These are phyloP conservation scores for Tritrichomonas musculus DNA, from an alignment of 208 protist genomes.

Conservation along the genomic window DNA sequence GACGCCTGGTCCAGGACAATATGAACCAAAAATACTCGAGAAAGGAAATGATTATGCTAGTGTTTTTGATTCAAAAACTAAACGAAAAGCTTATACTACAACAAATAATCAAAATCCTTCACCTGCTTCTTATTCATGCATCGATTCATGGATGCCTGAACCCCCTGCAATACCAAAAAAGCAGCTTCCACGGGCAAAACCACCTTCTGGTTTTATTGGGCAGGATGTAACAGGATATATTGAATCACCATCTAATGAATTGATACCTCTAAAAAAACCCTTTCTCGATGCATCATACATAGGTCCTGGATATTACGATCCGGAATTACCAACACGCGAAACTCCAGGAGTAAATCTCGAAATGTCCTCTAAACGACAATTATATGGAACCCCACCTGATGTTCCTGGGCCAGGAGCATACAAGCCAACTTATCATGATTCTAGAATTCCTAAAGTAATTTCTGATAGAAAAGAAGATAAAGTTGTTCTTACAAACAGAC, in stretches of 20 bases:
- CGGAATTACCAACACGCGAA: neutral
- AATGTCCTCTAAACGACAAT: neutral
- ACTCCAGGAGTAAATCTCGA: neutral
- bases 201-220: neutral
- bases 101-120: neutral
- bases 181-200: neutral
- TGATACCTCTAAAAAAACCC: neutral
- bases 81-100: neutral
- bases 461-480: neutral
- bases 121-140: neutral
- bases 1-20: neutral
- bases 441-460: neutral
- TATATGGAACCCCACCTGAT: neutral
- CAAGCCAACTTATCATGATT: neutral
- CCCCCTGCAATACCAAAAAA: neutral
- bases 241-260: too few relatives aligned
- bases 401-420: constrained; percentile 2
- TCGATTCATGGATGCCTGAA: neutral
- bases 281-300: neutral
- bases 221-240: neutral
- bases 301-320: constrained; percentile 7
- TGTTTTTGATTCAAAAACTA: neutral
- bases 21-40: neutral
- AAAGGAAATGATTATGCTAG: neutral
- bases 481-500: neutral